Conservation (phyloP, 2,329 filamentous ascomycete species). For the Aspergillus novoparasiticus region DNA sequence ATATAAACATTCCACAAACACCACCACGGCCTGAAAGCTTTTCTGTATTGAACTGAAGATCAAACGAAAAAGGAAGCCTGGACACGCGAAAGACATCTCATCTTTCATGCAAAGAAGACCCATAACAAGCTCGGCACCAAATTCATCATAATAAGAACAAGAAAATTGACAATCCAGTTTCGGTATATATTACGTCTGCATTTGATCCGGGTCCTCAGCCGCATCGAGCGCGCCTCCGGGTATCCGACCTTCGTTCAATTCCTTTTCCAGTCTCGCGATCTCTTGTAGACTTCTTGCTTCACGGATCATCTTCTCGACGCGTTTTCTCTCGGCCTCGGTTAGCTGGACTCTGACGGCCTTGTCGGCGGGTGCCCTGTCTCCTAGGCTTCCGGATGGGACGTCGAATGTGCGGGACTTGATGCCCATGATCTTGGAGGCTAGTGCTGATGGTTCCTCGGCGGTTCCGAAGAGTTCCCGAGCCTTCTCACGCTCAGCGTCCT, state of each 20-base stretch:
- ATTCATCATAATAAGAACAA: slow-evolving; percentile 30
- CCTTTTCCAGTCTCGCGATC: slow-evolving; percentile 87
- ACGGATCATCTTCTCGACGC: slow-evolving; percentile 82
- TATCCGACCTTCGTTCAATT: slow-evolving; percentile 83
- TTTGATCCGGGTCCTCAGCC: slow-evolving; percentile 37
- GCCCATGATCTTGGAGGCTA: slow-evolving; percentile 83
- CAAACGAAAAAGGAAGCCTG: background rate
- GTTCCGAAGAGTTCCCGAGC: slow-evolving; percentile 85
- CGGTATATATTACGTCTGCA: slow-evolving; percentile 38
- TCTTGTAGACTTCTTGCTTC: slow-evolving; percentile 88
- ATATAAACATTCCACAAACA: slow-evolving; percentile 2
- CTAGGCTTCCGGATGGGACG: slow-evolving; percentile 41
- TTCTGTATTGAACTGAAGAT: background rate
- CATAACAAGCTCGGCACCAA: background rate
- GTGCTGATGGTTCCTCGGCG: slow-evolving; percentile 70
- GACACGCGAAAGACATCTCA: background rate
- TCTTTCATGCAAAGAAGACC: background rate
- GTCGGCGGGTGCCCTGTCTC: slow-evolving; percentile 46
- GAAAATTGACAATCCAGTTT: slow-evolving; percentile 6
- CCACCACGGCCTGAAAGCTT: slow-evolving; percentile 4
- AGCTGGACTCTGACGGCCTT: slow-evolving; percentile 79
- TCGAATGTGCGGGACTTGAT: slow-evolving; percentile 79
- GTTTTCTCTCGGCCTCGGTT: slow-evolving; percentile 84
- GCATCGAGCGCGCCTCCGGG: slow-evolving; percentile 61
- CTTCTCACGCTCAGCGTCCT: slow-evolving; percentile 75